A percentile compares a stretch with the other conserved stretches of the same genome.
Evolutionary conservation across 1,284 basidiomycete species (phyloP).

Genomic region (Ustilago crameri): DNA sequence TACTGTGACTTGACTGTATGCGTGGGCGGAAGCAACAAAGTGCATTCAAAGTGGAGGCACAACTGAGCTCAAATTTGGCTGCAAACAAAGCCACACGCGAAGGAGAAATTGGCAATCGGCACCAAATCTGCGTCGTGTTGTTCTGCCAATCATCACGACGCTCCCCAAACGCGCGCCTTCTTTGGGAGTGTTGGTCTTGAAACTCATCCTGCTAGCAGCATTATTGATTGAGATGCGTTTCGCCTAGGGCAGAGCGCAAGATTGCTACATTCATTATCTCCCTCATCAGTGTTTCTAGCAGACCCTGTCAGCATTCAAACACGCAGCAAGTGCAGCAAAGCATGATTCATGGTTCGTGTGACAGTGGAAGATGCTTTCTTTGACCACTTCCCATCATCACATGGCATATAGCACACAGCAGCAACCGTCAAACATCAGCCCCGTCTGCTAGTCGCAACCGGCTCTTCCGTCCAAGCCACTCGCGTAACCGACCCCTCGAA

Average conservation of each 20-base stretch:
- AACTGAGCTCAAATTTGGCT: slow-evolving; percentile 5
- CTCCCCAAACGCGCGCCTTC: not conserved
- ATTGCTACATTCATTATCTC: too few relatives aligned
- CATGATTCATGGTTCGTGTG: too few relatives aligned
- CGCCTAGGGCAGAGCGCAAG: too few relatives aligned
- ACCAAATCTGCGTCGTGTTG: slow-evolving; percentile 5
- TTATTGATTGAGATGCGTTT: not conserved
- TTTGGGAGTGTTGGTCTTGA: slow-evolving; percentile 18
- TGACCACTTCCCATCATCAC: too few relatives aligned
- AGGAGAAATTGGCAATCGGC: slow-evolving; percentile 13
- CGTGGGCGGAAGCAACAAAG: not conserved
- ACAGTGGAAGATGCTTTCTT: too few relatives aligned
- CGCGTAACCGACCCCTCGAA: too few relatives aligned
- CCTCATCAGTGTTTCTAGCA: too few relatives aligned
- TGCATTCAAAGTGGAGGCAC: slow-evolving; percentile 9
- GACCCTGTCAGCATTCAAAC: too few relatives aligned
- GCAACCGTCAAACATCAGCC: too few relatives aligned
- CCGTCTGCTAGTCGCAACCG: too few relatives aligned
- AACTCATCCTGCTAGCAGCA: not conserved
- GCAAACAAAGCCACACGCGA: slow-evolving; percentile 4
- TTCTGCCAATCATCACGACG: not conserved
- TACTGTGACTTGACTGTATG: slow-evolving; percentile 1
- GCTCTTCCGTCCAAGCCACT: not conserved
- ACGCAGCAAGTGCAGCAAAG: too few relatives aligned
- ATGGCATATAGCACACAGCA: too few relatives aligned